Conservation (phyloP, 305 asterid genomes). For the Fraxinus angustifolia region DNA sequence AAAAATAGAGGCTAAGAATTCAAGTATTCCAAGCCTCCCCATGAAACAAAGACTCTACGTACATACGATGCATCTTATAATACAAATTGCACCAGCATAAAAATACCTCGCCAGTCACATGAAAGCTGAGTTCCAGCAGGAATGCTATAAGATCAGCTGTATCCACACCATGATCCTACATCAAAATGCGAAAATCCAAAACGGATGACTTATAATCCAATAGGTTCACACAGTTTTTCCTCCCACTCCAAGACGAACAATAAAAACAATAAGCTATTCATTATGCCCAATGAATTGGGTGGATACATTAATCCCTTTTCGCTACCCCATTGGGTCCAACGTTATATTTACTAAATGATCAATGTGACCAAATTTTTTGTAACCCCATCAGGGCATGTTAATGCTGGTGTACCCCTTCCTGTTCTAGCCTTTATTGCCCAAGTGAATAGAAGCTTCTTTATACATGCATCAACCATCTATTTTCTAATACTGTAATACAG, state of each 20-base stretch:
- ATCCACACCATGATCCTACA: conserved; percentile 90
- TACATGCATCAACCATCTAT: not conserved
- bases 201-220: not conserved
- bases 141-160: conserved; percentile 91
- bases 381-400: not conserved
- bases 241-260: not conserved
- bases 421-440: not conserved
- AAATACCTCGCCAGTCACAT: conserved; percentile 85
- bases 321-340: not conserved
- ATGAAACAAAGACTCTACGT: conserved; percentile 1
- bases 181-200: conserved; percentile 11
- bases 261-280: not conserved
- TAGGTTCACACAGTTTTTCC: not conserved
- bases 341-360: not conserved
- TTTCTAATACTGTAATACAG: not conserved
- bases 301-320: not conserved
- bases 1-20: conserved; percentile 2
- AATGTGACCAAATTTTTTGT: not conserved
- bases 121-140: conserved; percentile 93
- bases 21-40: not conserved
- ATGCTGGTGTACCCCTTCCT: not conserved
- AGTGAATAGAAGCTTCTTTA: not conserved
- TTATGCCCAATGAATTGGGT: not conserved
- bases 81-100: not conserved
- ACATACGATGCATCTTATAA: not conserved